Percentiles rank a stretch among this genome's conserved stretches.
phyloP scores from a whole-genome alignment of 306 rosid species.

The Vigna unguiculata region DNA sequence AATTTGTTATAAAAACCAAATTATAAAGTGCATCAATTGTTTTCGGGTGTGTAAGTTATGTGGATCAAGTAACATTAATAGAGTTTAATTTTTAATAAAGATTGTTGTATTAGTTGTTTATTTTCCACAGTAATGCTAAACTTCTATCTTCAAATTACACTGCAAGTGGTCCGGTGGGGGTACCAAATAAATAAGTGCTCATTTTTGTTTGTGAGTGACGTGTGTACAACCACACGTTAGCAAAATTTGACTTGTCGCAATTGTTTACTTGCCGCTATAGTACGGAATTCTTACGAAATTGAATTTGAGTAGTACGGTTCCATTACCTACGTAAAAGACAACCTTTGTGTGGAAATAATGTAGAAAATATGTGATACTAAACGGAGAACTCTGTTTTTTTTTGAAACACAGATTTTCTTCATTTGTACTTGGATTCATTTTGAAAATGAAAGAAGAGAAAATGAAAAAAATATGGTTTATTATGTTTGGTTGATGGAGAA shows the following conservation, averaged over 20 bases:
- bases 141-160: too few species aligned
- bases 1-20: too few species aligned
- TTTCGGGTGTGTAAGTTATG: too few species aligned
- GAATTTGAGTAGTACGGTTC: slow-evolving; percentile 10
- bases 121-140: too few species aligned
- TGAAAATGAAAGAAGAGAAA: slow-evolving; percentile 5
- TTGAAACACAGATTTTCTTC: neutral
- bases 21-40: too few species aligned
- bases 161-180: too few species aligned
- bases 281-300: neutral
- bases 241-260: neutral
- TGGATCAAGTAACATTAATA: too few species aligned
- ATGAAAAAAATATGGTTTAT: neutral
- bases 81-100: too few species aligned
- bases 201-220: too few species aligned
- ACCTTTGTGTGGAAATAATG: neutral
- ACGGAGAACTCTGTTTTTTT: neutral
- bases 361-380: neutral
- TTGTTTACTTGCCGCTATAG: neutral
- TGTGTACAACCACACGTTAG: neutral
- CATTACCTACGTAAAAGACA: neutral
- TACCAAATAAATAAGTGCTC: too few species aligned
- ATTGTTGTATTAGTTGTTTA: too few species aligned
- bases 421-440: neutral
- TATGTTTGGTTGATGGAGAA: neutral